Conservation (phyloP, 2,329 filamentous ascomycete genomes). For the Orbilia brochopaga region DNA sequence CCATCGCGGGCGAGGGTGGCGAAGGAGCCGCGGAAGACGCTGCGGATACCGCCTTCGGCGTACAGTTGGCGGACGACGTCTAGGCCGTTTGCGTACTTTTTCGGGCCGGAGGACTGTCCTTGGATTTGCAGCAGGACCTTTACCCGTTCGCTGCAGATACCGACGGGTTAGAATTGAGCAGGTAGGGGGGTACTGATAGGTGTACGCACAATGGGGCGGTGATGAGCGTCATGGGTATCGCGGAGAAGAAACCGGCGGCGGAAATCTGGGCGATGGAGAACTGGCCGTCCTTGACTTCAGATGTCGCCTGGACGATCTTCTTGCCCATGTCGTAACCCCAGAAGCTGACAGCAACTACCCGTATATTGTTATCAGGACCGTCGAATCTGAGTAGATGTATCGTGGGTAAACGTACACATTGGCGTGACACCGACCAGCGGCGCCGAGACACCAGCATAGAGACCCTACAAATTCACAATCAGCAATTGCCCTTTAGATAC, state of each 20-base stretch:
- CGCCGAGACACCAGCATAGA: constrained; percentile 97
- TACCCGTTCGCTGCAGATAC: constrained; percentile 76
- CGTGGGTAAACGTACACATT: constrained; percentile 77
- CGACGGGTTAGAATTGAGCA: constrained; percentile 9
- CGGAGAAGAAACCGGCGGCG: constrained; percentile 94
- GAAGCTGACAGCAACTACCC: constrained; percentile 70
- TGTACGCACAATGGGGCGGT: constrained; percentile 78
- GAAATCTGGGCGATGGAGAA: constrained; percentile 87
- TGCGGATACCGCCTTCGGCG: constrained; percentile 84
- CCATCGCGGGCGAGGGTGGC: constrained; percentile 95
- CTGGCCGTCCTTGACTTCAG: constrained; percentile 68
- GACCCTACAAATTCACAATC: constrained; percentile 64
- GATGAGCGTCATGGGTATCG: constrained; percentile 95
- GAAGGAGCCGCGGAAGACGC: constrained; percentile 86
- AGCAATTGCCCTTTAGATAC: background rate
- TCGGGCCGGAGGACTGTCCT: constrained; percentile 87
- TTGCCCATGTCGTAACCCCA: constrained; percentile 97
- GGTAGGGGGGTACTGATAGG: background rate
- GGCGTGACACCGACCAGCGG: constrained; percentile 94
- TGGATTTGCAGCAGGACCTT: constrained; percentile 99
- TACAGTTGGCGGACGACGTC: constrained; percentile 95
- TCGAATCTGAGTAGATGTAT: background rate
- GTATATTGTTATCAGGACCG: constrained; percentile 4
- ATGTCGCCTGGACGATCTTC: constrained; percentile 74
- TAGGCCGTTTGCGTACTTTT: constrained; percentile 83